Base-by-base conservation (phyloP, 2,329 filamentous ascomycete species). In the Colletotrichum kahawae region DNA sequence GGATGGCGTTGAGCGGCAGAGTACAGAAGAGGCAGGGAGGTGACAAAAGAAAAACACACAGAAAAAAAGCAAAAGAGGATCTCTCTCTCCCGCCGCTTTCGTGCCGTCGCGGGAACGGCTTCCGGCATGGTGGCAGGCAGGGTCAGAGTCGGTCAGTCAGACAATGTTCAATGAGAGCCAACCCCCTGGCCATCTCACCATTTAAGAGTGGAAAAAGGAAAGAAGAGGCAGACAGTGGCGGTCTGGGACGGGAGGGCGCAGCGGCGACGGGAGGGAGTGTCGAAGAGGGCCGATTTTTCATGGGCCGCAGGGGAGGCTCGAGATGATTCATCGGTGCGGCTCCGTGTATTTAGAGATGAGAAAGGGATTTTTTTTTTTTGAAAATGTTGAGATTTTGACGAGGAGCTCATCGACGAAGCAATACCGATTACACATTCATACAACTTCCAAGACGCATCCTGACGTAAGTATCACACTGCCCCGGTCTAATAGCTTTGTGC, bases 221-320 rank as follows among this genome's bases (percentile, higher is more conserved):
- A 57, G 33, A 70, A 66, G 38, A 74, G 74, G 65, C 70, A 70
- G 59, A 33, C 71, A 70, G 34, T 76, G 70, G 74, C 74, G 74
- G 65, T 73, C 71, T 60, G 59, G 60, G 70, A 29, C 65, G 66
- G 74, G 70, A 70, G 51, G 43, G 38, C 65, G 74, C 74, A 66
- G 66, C 31, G 51, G 36, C 65, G 38, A 65, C 65, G 70, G 59
- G 21, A 62, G 27, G 43, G 69, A 64, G 43, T 27, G 4, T 33
- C 24, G 36, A 56, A 76, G 38, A 57, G 66, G 57, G 64, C 69
- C 64, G 73, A 67, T n/a, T 36, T 64, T 70, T 65, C 48, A 48
- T 48, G 59, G 59, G 70, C 21, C 33, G 57, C 29, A 62, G 34
- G 38, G 24, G 10, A 29, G 24, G 10, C 18, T 60, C 54, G 64